These are phyloP conservation scores for Pythium folliculosum DNA, from an alignment of 352 stramenopile genomes.

Conservation along the genomic window DNA sequence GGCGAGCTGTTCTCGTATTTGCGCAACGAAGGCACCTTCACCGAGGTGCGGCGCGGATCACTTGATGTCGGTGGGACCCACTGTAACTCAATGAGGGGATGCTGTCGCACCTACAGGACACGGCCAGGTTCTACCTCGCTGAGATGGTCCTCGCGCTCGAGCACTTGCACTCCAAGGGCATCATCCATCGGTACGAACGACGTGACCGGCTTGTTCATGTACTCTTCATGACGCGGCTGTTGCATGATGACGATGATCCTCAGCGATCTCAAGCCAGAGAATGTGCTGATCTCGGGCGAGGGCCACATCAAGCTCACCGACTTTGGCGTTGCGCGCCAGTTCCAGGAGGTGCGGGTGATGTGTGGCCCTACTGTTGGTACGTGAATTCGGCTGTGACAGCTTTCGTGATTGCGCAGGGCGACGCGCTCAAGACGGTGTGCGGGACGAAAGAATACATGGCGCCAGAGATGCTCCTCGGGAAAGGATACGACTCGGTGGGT, in stretches of 20 bases:
- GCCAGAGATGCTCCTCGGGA: conserved; percentile 81
- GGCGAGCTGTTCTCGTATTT: conserved; percentile 83
- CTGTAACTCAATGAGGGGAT: too few species aligned
- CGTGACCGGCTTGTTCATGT: neutral
- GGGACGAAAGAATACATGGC: conserved; percentile 89
- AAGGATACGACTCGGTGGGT: conserved; percentile 75
- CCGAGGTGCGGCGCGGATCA: conserved; percentile 36
- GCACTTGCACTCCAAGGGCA: conserved; percentile 76
- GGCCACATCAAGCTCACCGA: conserved; percentile 91
- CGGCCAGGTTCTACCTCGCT: conserved; percentile 74
- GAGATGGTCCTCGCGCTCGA: conserved; percentile 86
- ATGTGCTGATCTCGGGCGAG: conserved; percentile 89
- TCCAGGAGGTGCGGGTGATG: conserved; percentile 36
- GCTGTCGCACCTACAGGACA: conserved; percentile 38
- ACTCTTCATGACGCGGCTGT: too few species aligned
- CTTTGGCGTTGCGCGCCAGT: conserved; percentile 88
- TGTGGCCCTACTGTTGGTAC: neutral
- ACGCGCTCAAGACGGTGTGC: conserved; percentile 76
- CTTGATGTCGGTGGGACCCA: neutral
- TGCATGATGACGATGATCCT: too few species aligned
- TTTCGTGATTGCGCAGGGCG: too few species aligned
- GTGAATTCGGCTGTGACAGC: too few species aligned
- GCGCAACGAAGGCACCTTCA: conserved; percentile 67
- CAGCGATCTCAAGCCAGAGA: conserved; percentile 91
- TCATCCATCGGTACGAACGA: conserved; percentile 75